Conservation (phyloP, 306 rosid genomes). For the Styphnolobium japonicum region DNA sequence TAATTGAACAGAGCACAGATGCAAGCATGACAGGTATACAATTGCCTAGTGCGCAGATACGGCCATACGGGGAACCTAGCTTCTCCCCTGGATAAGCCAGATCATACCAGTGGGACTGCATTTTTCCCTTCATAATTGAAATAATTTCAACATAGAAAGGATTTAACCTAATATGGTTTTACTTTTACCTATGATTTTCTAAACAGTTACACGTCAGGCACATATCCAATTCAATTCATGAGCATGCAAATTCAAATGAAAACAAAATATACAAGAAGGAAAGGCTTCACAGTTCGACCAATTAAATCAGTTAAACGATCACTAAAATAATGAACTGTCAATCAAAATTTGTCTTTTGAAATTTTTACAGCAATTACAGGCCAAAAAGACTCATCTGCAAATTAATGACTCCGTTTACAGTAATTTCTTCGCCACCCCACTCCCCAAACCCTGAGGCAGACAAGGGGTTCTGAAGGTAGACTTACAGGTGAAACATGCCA, state of each 20-base stretch:
- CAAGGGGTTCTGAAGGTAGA: constrained; percentile 15
- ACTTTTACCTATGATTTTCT: neutral
- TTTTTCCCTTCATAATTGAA: neutral
- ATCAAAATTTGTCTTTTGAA: constrained; percentile 2
- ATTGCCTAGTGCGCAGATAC: neutral
- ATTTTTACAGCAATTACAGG: constrained; percentile 15
- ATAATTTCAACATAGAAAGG: neutral
- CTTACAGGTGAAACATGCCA: neutral
- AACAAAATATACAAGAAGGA: neutral
- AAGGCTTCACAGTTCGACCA: neutral
- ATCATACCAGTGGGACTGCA: neutral
- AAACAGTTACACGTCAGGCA: neutral
- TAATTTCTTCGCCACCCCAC: constrained; percentile 6
- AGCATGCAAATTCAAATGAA: neutral
- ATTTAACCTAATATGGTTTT: neutral
- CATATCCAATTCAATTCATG: neutral
- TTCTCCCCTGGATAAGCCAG: neutral
- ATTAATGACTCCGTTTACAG: neutral
- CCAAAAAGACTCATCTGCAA: neutral
- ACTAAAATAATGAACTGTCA: neutral
- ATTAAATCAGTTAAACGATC: neutral
- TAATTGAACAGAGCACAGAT: neutral
- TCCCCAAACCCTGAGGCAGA: constrained; percentile 20
- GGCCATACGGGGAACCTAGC: neutral
- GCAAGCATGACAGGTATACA: neutral